Conservation (phyloP, 345 rosid genomes). For the Chamaenerion angustifolium region DNA sequence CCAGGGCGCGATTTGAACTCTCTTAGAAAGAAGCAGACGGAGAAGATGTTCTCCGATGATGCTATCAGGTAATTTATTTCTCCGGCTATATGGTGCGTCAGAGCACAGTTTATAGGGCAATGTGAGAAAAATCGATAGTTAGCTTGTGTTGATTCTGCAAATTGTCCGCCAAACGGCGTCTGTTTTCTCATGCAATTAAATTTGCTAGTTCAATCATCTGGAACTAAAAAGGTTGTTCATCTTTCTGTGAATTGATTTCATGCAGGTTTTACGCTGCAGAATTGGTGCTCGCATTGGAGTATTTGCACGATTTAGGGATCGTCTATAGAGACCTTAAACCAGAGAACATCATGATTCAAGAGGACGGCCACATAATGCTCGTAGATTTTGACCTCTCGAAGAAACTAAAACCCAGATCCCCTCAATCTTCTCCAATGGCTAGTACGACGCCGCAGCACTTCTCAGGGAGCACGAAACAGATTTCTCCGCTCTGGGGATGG, state of each 20-base stretch:
- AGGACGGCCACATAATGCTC: conserved; percentile 77
- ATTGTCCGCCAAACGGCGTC: no score
- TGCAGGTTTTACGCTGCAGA: conserved; percentile 86
- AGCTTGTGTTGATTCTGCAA: no score
- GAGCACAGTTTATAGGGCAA: no score
- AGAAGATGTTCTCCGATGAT: conserved; percentile 63
- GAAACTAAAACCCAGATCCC: conserved; percentile 30
- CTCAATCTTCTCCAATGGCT: conserved; percentile 10
- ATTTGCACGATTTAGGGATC: conserved; percentile 57
- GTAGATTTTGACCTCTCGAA: conserved; percentile 92
- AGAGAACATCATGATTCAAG: conserved; percentile 75
- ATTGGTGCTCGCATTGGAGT: conserved; percentile 61
- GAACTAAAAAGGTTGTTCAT: not conserved
- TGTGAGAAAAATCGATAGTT: no score
- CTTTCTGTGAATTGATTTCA: not conserved
- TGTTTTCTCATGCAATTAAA: not conserved
- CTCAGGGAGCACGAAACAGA: not conserved
- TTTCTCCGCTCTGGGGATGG: conserved; percentile 15
- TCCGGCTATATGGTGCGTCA: not conserved
- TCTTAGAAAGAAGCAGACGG: conserved; percentile 50
- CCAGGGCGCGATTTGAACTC: conserved; percentile 55
- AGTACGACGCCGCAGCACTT: not conserved
- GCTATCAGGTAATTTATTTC: conserved; percentile 34
- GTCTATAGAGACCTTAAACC: conserved; percentile 85
- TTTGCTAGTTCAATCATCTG: no score